Percentiles rank a stretch among this genome's conserved stretches.
Evolutionary conservation across 805 yeast genomes (phyloP).

Genomic region (Saturnispora diversa): DNA sequence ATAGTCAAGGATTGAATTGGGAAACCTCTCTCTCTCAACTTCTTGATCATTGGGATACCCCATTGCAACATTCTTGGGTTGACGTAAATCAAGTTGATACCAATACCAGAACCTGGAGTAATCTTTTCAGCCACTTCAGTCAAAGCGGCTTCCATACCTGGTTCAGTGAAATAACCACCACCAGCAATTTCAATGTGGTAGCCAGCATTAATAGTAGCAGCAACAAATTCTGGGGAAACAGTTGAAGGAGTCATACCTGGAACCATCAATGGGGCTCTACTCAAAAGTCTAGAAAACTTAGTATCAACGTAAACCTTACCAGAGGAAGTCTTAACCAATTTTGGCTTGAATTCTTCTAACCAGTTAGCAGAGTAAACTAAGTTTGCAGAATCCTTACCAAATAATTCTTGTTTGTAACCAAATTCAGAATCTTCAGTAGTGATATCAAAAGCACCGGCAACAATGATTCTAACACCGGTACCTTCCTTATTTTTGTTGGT

Average conservation of each 20-base stretch:
- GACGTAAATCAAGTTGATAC: conserved; percentile 88
- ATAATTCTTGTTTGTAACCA: conserved; percentile 93
- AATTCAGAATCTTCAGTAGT: conserved; percentile 67
- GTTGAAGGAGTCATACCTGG: conserved; percentile 99
- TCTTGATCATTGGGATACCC: conserved; percentile 94
- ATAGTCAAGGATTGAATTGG: conserved; percentile 94
- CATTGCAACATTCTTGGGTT: conserved; percentile 97
- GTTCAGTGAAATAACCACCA: conserved; percentile 90
- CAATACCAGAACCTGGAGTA: conserved; percentile 82
- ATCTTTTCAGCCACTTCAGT: conserved; percentile 60
- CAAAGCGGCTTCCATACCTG: conserved; percentile 65
- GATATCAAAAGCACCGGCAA: conserved; percentile 83
- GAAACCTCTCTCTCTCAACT: conserved; percentile 82
- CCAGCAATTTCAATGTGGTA: conserved; percentile 97
- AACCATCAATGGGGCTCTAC: conserved; percentile 93
- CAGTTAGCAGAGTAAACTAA: conserved; percentile 85
- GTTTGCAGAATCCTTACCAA: conserved; percentile 56
- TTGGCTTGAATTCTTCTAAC: conserved; percentile 84
- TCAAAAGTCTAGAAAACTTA: conserved; percentile 82
- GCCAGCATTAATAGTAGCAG: conserved; percentile 92
- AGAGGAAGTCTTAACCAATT: conserved; percentile 61
- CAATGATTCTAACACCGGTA: conserved; percentile 89
- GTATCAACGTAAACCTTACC: conserved; percentile 86
- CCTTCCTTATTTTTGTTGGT: conserved; percentile 98
- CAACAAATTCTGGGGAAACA: conserved; percentile 87